phyloP scores from a whole-genome alignment of 306 rosid species.

The Datisca glomerata region DNA sequence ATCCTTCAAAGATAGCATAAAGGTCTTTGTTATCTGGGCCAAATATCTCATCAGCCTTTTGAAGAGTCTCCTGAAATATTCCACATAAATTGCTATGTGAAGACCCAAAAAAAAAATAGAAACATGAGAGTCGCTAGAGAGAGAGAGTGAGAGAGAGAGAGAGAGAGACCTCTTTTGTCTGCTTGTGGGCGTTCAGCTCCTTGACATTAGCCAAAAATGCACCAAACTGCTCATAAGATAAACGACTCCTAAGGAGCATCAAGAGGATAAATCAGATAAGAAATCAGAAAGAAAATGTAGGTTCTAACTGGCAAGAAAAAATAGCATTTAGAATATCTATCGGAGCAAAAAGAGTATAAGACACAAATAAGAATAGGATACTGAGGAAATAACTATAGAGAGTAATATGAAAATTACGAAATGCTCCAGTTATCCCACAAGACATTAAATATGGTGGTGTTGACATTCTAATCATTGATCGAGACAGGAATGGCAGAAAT shows the following conservation, averaged over 20 bases:
- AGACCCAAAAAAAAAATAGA: not conserved
- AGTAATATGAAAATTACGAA: too few species aligned
- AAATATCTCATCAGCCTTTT: slow-evolving; percentile 81
- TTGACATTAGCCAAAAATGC: slow-evolving; percentile 88
- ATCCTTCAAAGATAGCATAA: slow-evolving; percentile 66
- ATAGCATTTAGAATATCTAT: too few species aligned
- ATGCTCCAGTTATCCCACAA: too few species aligned
- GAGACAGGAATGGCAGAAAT: too few species aligned
- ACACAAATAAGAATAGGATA: too few species aligned
- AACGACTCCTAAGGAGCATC: slow-evolving; percentile 56
- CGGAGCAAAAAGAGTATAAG: too few species aligned
- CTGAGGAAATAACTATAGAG: too few species aligned
- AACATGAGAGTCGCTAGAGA: too few species aligned
- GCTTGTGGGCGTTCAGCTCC: slow-evolving; percentile 86
- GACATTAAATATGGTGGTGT: too few species aligned
- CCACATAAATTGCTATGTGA: not conserved
- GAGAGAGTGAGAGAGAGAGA: not conserved
- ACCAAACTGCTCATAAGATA: slow-evolving; percentile 92
- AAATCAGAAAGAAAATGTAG: too few species aligned
- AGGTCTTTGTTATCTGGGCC: slow-evolving; percentile 89
- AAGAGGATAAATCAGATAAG: too few species aligned
- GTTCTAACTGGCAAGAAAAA: not conserved
- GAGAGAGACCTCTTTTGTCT: slow-evolving; percentile 60
- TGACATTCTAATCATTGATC: too few species aligned
- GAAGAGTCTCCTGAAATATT: slow-evolving; percentile 68